Conservation (phyloP, 768 basidiomycete species). For the Trametes punicea region DNA sequence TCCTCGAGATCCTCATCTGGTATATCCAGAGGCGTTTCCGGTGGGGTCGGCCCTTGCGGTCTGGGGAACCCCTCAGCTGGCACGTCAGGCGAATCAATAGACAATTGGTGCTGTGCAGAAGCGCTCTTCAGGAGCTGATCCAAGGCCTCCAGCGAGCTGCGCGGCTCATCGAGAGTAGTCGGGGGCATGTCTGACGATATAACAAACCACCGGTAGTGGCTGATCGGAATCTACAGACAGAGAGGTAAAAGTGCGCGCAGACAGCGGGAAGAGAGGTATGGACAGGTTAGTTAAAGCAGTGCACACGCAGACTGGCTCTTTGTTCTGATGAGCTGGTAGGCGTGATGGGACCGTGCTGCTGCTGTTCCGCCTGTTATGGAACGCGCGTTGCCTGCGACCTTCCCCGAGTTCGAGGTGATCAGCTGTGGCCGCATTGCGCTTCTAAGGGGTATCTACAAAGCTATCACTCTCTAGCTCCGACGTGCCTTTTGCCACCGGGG, state of each 20-base stretch:
- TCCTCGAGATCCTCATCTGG: slow-evolving; percentile 15
- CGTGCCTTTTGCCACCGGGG: not conserved
- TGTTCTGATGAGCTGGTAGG: slow-evolving; percentile 6
- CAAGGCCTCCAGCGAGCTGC: slow-evolving; percentile 20
- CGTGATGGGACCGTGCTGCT: slow-evolving; percentile 12
- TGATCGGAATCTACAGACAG: not conserved
- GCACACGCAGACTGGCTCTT: slow-evolving; percentile 5
- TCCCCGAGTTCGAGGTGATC: slow-evolving; percentile 8
- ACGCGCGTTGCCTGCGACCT: slow-evolving; percentile 1
- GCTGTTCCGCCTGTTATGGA: slow-evolving; percentile 2
- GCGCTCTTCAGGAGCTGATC: slow-evolving; percentile 25
- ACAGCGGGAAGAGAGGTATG: not conserved
- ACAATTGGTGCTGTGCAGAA: slow-evolving; percentile 16
- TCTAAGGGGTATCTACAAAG: not conserved
- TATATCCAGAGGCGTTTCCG: slow-evolving; percentile 14
- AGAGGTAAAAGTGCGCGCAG: not conserved
- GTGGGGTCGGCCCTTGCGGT: slow-evolving; percentile 6
- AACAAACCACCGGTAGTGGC: not conserved
- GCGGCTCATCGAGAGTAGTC: slow-evolving; percentile 8
- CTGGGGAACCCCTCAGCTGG: not conserved
- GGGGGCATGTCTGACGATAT: not conserved
- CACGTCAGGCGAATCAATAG: not conserved
- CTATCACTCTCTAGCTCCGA: not conserved
- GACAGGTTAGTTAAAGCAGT: not conserved
- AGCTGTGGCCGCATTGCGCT: slow-evolving; percentile 3